Conservation (phyloP, 177 flowering plant genomes). For the Vitis hybrid region DNA sequence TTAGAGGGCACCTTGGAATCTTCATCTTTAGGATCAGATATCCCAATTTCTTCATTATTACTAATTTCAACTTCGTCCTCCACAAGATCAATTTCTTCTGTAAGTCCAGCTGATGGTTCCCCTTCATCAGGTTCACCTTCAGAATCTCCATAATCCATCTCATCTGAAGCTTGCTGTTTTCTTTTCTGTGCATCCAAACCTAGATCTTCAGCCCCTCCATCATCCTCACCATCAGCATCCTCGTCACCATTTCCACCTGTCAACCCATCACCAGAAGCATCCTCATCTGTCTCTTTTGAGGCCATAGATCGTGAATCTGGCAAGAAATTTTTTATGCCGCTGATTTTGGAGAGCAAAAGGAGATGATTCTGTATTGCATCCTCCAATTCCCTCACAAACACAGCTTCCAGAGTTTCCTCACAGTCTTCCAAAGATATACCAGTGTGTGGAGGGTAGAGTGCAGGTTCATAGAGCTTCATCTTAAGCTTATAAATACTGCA, state of each 20-base stretch:
- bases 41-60: slow-evolving; percentile 16
- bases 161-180: slow-evolving; percentile 64
- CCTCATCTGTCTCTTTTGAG: slow-evolving; percentile 40
- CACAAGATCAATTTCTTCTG: slow-evolving; percentile 38
- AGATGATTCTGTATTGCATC: slow-evolving; percentile 61
- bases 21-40: slow-evolving; percentile 33
- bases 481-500: slow-evolving; percentile 65
- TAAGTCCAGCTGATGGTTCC: slow-evolving; percentile 30
- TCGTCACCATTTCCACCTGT: slow-evolving; percentile 21
- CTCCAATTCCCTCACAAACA: slow-evolving; percentile 58
- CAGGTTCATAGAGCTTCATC: slow-evolving; percentile 52
- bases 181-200: slow-evolving; percentile 65
- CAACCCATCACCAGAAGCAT: slow-evolving; percentile 15
- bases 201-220: slow-evolving; percentile 51
- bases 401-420: slow-evolving; percentile 33
- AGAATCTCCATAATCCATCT: slow-evolving; percentile 71
- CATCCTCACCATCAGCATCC: slow-evolving; percentile 38
- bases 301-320: slow-evolving; percentile 25
- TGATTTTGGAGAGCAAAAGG: slow-evolving; percentile 50
- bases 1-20: slow-evolving; percentile 22
- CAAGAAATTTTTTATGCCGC: slow-evolving; percentile 57
- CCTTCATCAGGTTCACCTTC: slow-evolving; percentile 42
- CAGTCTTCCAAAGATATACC: slow-evolving; percentile 53
- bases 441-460: slow-evolving; percentile 40
- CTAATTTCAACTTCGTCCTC: slow-evolving; percentile 32